Conservation (phyloP, 2,329 filamentous ascomycete genomes). For the Alternaria alternata region DNA sequence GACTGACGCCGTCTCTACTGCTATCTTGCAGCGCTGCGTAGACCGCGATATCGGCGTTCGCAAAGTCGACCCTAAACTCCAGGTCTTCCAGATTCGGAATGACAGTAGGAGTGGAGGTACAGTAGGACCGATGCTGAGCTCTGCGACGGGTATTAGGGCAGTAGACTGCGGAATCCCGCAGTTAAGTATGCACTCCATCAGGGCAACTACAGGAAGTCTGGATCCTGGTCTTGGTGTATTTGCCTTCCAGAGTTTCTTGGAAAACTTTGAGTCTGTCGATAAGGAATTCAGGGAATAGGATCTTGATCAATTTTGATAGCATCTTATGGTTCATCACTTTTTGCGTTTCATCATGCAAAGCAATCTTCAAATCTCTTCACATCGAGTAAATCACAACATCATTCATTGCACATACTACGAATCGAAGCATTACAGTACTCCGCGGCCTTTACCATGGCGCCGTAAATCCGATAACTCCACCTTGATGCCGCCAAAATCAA, state of each 20-base stretch:
- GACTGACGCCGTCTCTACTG: constrained; percentile 85
- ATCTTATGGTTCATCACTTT: not conserved
- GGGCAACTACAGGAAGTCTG: constrained; percentile 83
- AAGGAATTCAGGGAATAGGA: constrained; percentile 68
- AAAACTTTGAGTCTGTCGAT: constrained; percentile 85
- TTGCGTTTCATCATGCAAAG: not conserved
- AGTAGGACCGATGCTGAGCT: constrained; percentile 89
- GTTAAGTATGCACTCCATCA: constrained; percentile 91
- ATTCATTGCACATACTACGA: constrained; percentile 7
- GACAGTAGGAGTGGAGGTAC: constrained; percentile 90
- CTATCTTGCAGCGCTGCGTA: constrained; percentile 80
- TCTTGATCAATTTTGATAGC: not conserved
- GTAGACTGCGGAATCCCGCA: constrained; percentile 92
- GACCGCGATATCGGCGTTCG: constrained; percentile 62
- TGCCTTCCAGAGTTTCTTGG: constrained; percentile 88
- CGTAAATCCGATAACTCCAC: constrained; percentile 17
- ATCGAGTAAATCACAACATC: not conserved
- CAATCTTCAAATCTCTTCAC: not conserved
- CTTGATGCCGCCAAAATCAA: constrained; percentile 23
- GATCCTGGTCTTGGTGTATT: constrained; percentile 90
- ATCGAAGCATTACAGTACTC: constrained; percentile 2
- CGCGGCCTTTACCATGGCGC: constrained; percentile 3
- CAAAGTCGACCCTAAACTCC: constrained; percentile 66
- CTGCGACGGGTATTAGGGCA: constrained; percentile 79
- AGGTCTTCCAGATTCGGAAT: constrained; percentile 95